These are phyloP conservation scores for Paracoccidioides brasiliensis DNA, from an alignment of 2,329 filamentous ascomycete genomes.

Conservation along the genomic window DNA sequence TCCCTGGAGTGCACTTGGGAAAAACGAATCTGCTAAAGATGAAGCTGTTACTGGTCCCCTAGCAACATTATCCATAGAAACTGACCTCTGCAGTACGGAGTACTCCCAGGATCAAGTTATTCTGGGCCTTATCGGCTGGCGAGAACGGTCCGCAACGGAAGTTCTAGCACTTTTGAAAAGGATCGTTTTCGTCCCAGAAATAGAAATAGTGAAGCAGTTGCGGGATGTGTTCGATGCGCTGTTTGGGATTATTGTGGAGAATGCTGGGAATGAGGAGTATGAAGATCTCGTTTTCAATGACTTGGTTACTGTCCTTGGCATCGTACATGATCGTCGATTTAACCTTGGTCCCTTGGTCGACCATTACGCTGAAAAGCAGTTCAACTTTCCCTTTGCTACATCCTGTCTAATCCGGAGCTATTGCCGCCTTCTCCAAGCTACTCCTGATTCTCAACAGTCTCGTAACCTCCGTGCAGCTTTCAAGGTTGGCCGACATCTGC, in stretches of 20 bases:
- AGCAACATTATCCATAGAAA: constrained; percentile 65
- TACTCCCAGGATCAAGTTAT: constrained; percentile 88
- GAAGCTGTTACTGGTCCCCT: constrained; percentile 62
- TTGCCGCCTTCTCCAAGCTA: constrained; percentile 66
- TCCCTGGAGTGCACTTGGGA: constrained; percentile 61
- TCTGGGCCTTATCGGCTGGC: constrained; percentile 76
- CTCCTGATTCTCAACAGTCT: constrained; percentile 69
- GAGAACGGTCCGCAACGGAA: constrained; percentile 56
- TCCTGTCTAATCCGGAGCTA: constrained; percentile 80
- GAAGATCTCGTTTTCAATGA: constrained; percentile 89
- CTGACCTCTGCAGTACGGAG: constrained; percentile 83
- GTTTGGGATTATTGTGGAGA: constrained; percentile 81
- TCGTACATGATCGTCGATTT: constrained; percentile 88
- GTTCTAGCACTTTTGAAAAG: constrained; percentile 64
- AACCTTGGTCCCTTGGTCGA: constrained; percentile 84
- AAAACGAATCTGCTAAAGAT: constrained; percentile 56
- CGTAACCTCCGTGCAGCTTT: constrained; percentile 79
- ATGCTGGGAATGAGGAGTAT: constrained; percentile 80
- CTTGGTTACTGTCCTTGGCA: constrained; percentile 76
- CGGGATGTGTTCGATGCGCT: constrained; percentile 80
- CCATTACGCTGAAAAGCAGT: constrained; percentile 73
- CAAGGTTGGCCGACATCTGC: constrained; percentile 84
- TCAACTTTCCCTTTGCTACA: constrained; percentile 87
- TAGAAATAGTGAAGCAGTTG: constrained; percentile 91
- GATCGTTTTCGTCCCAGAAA: constrained; percentile 86